Evolutionary conservation across 1,284 basidiomycete genomes (phyloP), one percentile per base, ranked within the genome.

Genomic region (Porodaedalea pini): DNA sequence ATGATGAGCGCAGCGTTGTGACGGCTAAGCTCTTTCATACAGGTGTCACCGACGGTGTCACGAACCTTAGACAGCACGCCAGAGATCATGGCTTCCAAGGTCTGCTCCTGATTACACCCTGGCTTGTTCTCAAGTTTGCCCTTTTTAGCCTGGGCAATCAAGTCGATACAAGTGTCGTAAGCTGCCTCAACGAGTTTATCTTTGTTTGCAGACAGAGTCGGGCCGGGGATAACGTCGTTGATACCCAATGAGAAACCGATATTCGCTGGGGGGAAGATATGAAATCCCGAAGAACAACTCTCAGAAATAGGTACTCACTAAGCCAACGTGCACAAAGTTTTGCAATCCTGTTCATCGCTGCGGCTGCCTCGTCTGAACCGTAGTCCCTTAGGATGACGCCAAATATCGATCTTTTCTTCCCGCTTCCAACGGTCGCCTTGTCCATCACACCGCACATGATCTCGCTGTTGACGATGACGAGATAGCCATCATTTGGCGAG

Each of bases 381-480:
- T 97, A 99, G 72, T 99, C 97, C 60, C 97, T 83, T 74, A 98
- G 83, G 66, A 99, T 98, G 51, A 98, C 93, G 62, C 96, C 96
- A 67, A 99, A 99, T 36, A 99, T 93, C 1, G 94, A 98, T 71
- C 98, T 98, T 79, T 99, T 99, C 82, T 99, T 99, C 56, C 97
- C 97, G 67, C 94, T 92, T 58, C 97, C 97, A 4, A 99, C 92
- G 0, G 94, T 98, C 19, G 92, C 92, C 76, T 99, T 99, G 77
- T 99, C 97, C 83, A 99, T 97, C 7, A 96, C 92, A 51, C 97
- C 97, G 68, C 96, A 98, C 93, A 99, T 98, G 68, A 99, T 94
- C 73, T 99, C 95, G 69, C 92, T 95, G 71, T 99, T 99, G 62
- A 95, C 86, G 56, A 99, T 88, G 58, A 99, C 97, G 31, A 99